These are phyloP conservation scores for Fusarium pseudoanthophilum DNA, from an alignment of 2,329 filamentous ascomycete genomes.

Conservation along the genomic window DNA sequence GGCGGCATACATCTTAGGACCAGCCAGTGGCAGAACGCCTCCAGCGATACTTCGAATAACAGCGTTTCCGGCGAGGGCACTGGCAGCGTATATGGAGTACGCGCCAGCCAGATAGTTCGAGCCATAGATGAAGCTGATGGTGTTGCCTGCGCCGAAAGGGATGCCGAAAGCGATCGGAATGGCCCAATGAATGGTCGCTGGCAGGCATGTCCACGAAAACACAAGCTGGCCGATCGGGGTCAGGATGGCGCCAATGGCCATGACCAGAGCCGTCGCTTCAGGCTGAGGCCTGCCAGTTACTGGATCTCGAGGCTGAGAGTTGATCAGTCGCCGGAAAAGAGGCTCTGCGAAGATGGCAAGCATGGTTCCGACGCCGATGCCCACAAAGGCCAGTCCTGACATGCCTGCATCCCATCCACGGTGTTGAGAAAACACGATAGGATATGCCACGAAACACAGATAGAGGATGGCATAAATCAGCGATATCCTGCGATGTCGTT, in stretches of 20 bases:
- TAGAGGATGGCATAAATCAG: constrained; percentile 89
- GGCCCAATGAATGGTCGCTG: constrained; percentile 82
- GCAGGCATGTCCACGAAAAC: constrained; percentile 90
- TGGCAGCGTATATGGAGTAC: constrained; percentile 85
- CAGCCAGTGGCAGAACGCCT: constrained; percentile 81
- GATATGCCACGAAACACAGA: constrained; percentile 90
- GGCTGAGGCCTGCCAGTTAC: constrained; percentile 78
- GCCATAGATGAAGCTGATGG: constrained; percentile 82
- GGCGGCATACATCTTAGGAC: constrained; percentile 74
- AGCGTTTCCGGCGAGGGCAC: constrained; percentile 81
- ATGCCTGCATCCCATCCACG: constrained; percentile 82
- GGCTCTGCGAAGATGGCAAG: constrained; percentile 73
- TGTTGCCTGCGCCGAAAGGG: constrained; percentile 82
- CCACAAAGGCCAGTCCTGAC: constrained; percentile 81
- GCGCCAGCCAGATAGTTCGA: constrained; percentile 82
- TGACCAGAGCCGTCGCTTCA: constrained; percentile 83
- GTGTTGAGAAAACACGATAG: constrained; percentile 79
- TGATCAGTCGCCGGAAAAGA: constrained; percentile 79
- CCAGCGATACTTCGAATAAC: constrained; percentile 78
- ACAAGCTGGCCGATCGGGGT: constrained; percentile 83
- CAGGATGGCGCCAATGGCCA: constrained; percentile 80
- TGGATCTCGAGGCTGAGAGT: constrained; percentile 78
- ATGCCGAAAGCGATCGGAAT: constrained; percentile 81
- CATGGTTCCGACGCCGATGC: constrained; percentile 71
- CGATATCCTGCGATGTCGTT: constrained; percentile 68